phyloP scores from a whole-genome alignment of 2,329 filamentous ascomycete genomes.

The Pseudogymnoascus verrucosus region DNA sequence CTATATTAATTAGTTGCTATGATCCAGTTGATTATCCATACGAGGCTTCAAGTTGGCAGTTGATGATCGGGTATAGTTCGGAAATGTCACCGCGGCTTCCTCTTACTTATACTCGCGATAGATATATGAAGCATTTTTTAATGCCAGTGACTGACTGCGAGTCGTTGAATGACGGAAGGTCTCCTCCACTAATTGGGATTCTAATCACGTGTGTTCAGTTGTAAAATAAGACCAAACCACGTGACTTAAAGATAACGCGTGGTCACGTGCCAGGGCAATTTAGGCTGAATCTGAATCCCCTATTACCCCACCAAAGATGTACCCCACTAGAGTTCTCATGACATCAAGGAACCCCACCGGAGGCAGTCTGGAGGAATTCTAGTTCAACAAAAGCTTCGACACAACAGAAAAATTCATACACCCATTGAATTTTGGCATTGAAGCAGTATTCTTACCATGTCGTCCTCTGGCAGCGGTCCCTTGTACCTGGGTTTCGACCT shows the following conservation, averaged over 20 bases:
- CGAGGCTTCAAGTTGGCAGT: background rate
- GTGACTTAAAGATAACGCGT: background rate
- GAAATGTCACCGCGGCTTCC: background rate
- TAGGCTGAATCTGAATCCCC: background rate
- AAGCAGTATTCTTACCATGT: conserved; percentile 18
- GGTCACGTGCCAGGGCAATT: background rate
- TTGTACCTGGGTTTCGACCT: conserved; percentile 92
- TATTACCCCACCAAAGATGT: background rate
- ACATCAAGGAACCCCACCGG: conserved; percentile 5
- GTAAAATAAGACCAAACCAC: no score
- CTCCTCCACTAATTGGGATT: background rate
- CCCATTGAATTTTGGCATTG: background rate
- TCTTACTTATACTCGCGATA: background rate
- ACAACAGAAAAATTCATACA: background rate
- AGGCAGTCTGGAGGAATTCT: background rate
- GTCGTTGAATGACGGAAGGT: background rate
- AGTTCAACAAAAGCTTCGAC: conserved; percentile 2
- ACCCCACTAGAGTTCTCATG: conserved; percentile 1
- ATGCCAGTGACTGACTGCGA: background rate
- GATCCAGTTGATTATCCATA: background rate
- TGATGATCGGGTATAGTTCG: background rate
- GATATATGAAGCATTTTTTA: background rate
- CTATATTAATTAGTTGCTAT: background rate
- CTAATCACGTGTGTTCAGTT: background rate
- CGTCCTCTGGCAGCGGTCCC: conserved; percentile 40